These are phyloP conservation scores for Crithidia bombi DNA, from an alignment of 208 protist species.

Conservation along the genomic window DNA sequence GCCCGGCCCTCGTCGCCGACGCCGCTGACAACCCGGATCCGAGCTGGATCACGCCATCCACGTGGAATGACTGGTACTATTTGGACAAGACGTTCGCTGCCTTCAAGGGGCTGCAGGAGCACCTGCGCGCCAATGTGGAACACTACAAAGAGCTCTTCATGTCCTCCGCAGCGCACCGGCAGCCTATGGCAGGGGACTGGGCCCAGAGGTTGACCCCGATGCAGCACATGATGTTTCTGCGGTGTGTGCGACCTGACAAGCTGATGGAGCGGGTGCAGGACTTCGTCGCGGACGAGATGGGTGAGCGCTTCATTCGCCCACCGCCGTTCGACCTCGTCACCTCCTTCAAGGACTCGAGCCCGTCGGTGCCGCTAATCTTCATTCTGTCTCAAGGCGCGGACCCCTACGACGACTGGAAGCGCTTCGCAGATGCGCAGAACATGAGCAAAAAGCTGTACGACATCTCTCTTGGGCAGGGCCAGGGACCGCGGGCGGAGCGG, in stretches of 20 bases:
- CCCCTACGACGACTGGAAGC: slow-evolving; percentile 95
- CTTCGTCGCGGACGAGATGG: slow-evolving; percentile 93
- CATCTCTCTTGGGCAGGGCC: slow-evolving; percentile 98
- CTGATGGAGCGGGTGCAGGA: slow-evolving; percentile 95
- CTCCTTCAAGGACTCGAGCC: slow-evolving; percentile 95
- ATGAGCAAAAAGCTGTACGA: slow-evolving; percentile 95
- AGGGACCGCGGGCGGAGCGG: slow-evolving; percentile 96
- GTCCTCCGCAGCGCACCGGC: slow-evolving; percentile 82
- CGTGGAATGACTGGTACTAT: slow-evolving; percentile 94
- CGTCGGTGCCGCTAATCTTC: slow-evolving; percentile 97
- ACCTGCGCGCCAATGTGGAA: slow-evolving; percentile 76
- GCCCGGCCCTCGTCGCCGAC: slow-evolving; percentile 80
- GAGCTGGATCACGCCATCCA: slow-evolving; percentile 94
- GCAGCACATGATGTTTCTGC: slow-evolving; percentile 96
- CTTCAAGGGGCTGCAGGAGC: slow-evolving; percentile 87
- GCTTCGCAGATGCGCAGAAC: slow-evolving; percentile 96
- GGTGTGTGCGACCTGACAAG: slow-evolving; percentile 97
- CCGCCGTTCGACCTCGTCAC: slow-evolving; percentile 96
- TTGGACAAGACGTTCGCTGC: slow-evolving; percentile 79
- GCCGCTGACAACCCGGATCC: slow-evolving; percentile 80
- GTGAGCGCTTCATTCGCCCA: slow-evolving; percentile 95
- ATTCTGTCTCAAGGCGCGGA: slow-evolving; percentile 98
- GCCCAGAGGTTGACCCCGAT: slow-evolving; percentile 84
- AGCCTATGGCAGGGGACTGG: slow-evolving; percentile 85
- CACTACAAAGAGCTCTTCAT: slow-evolving; percentile 94